These are phyloP conservation scores for Neurospora pannonica DNA, from an alignment of 495 filamentous ascomycete species.

Conservation along the genomic window DNA sequence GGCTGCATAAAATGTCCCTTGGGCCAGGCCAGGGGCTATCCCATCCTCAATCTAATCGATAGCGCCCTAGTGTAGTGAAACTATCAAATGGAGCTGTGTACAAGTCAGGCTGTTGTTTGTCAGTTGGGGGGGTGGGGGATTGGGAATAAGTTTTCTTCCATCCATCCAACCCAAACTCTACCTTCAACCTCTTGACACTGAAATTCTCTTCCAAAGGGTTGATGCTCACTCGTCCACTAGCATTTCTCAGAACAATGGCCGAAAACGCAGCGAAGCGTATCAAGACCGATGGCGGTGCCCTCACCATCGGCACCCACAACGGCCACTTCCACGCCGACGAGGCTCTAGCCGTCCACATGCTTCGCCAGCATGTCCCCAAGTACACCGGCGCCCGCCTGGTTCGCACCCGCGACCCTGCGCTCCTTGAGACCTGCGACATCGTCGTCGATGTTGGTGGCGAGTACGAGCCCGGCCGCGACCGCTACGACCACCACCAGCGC, in stretches of 20 bases:
- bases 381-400: slow-evolving; percentile 69
- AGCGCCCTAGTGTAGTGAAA: not conserved
- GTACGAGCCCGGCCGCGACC: slow-evolving; percentile 64
- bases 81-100: not conserved
- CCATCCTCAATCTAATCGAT: not conserved
- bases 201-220: slow-evolving; percentile 12
- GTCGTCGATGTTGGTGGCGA: slow-evolving; percentile 93
- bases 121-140: not conserved
- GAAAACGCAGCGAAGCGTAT: slow-evolving; percentile 62
- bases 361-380: slow-evolving; percentile 69
- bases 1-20: not conserved
- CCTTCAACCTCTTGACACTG: not conserved
- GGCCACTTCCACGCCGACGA: slow-evolving; percentile 99
- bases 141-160: not conserved
- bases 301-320: slow-evolving; percentile 83
- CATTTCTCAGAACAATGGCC: slow-evolving; percentile 39
- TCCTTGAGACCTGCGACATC: slow-evolving; percentile 76
- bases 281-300: slow-evolving; percentile 45
- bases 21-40: not conserved
- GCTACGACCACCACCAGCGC: slow-evolving; percentile 97
- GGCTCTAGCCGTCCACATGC: slow-evolving; percentile 93
- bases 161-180: not conserved
- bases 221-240: not conserved
- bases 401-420: slow-evolving; percentile 73
- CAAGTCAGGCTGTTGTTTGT: not conserved